Conservation (phyloP, 2,329 filamentous ascomycete genomes). For the Didymella pinodella region DNA sequence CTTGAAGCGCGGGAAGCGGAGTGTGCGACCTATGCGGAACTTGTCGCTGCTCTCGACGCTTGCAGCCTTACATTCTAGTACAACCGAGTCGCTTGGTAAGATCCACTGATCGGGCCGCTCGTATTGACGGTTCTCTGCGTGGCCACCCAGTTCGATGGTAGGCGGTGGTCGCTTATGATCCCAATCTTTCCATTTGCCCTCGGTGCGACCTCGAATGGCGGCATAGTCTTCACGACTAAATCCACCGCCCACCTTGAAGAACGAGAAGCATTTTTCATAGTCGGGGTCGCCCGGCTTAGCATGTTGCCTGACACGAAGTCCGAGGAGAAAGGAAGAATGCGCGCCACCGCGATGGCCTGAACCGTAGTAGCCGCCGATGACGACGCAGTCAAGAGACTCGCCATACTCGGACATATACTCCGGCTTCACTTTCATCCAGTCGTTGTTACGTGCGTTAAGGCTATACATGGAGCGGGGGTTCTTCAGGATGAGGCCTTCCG, state of each 20-base stretch:
- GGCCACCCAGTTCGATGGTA: conserved; percentile 81
- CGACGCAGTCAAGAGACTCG: conserved; percentile 86
- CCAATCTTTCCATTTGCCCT: conserved; percentile 92
- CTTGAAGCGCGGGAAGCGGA: conserved; percentile 92
- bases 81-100: conserved; percentile 83
- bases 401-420: conserved; percentile 98
- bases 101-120: conserved; percentile 95
- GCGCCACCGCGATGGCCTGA: conserved; percentile 83
- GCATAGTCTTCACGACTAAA: conserved; percentile 86
- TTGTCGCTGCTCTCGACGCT: conserved; percentile 77
- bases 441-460: conserved; percentile 88
- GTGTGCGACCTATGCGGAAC: conserved; percentile 77
- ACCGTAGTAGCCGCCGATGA: conserved; percentile 93
- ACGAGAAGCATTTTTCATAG: conserved; percentile 84
- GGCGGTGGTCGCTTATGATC: conserved; percentile 77
- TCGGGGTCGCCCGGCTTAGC: conserved; percentile 64
- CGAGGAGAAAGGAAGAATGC: conserved; percentile 89
- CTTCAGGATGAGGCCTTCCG: conserved; percentile 91
- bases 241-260: conserved; percentile 97
- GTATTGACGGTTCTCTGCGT: conserved; percentile 69
- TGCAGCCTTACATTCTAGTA: conserved; percentile 88
- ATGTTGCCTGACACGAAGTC: conserved; percentile 76
- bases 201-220: conserved; percentile 80
- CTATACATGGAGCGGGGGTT: conserved; percentile 88
- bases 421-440: conserved; percentile 99